phyloP scores from a whole-genome alignment of 2,329 filamentous ascomycete species.

The Cytospora mali region DNA sequence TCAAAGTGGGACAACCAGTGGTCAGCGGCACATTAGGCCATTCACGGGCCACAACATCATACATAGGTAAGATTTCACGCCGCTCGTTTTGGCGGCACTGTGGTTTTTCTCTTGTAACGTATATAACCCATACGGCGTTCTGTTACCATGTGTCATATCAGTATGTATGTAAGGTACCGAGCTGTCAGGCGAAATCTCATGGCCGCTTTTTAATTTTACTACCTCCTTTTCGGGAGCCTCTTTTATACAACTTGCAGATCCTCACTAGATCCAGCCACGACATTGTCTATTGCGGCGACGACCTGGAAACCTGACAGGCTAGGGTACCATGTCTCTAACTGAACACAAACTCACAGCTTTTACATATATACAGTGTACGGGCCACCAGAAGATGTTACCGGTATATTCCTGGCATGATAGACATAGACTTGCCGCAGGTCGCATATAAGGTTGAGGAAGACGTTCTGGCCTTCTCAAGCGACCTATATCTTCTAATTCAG shows the following conservation, averaged over 20 bases:
- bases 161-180: neutral
- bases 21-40: too few species aligned
- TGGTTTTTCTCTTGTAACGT: neutral
- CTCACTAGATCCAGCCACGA: constrained; percentile 2
- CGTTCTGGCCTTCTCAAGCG: neutral
- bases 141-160: neutral
- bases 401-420: neutral
- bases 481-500: too few species aligned
- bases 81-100: too few species aligned
- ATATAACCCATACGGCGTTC: neutral
- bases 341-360: neutral
- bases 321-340: neutral
- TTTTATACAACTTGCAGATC: constrained; percentile 14
- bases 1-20: too few species aligned
- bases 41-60: too few species aligned
- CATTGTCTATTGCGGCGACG: too few species aligned
- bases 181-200: constrained; percentile 11
- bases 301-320: neutral
- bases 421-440: too few species aligned
- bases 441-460: neutral
- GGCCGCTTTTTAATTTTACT: constrained; percentile 16
- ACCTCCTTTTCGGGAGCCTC: neutral
- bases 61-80: too few species aligned
- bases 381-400: neutral
- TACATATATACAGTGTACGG: too few species aligned